A percentile compares a stretch with the other conserved stretches of the same genome.
Conservation (phyloP, 2,329 filamentous ascomycete genomes). For the Phaeophleospora eucalypticola region DNA sequence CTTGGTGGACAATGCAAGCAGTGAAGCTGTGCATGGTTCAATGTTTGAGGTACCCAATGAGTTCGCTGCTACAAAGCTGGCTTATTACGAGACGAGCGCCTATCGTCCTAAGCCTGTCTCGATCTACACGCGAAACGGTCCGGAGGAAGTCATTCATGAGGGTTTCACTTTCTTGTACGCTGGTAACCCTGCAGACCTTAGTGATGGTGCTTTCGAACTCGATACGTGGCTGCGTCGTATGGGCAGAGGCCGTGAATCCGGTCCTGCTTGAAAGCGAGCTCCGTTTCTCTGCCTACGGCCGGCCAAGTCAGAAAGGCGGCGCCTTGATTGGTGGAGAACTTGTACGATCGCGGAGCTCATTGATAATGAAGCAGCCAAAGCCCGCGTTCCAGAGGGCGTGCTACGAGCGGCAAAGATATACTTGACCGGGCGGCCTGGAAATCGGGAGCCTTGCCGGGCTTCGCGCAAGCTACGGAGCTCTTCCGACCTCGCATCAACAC, state of each 20-base stretch:
- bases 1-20: slow-evolving; percentile 31
- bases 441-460: background rate
- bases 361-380: too few relatives aligned
- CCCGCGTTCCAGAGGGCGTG: background rate
- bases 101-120: slow-evolving; percentile 38
- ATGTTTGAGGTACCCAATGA: slow-evolving; percentile 31
- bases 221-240: slow-evolving; percentile 8
- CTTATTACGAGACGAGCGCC: slow-evolving; percentile 35
- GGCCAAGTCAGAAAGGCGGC: too few relatives aligned
- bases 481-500: background rate
- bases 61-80: slow-evolving; percentile 34
- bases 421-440: background rate
- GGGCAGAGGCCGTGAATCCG: too few relatives aligned
- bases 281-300: too few relatives aligned
- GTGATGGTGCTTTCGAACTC: slow-evolving; percentile 8
- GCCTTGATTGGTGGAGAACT: too few relatives aligned
- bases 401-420: background rate
- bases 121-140: slow-evolving; percentile 18
- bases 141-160: background rate
- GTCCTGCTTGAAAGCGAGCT: too few relatives aligned
- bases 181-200: slow-evolving; percentile 8
- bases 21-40: slow-evolving; percentile 25
- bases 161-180: slow-evolving; percentile 10
- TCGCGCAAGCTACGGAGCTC: background rate
- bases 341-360: too few relatives aligned